A percentile compares a stretch with the other conserved stretches of the same genome.
Evolutionary conservation across 2,329 filamentous ascomycete genomes (phyloP).

Genomic region (Colletotrichum falcatum): DNA sequence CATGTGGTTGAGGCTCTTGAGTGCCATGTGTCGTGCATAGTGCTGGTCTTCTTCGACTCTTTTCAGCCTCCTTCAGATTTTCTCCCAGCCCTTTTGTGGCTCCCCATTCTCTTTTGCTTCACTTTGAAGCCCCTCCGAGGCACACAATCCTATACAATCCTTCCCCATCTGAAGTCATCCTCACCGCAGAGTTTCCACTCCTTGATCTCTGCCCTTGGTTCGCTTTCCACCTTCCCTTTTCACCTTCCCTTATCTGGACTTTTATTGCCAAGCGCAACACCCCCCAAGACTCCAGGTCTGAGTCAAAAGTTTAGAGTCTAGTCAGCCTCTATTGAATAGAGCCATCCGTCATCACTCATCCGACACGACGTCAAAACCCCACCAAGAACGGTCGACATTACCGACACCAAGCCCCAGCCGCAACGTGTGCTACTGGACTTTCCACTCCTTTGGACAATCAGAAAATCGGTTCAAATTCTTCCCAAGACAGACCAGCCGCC

Average conservation of each 20-base stretch:
- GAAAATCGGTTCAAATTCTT: slow-evolving; percentile 14
- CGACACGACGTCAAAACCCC: slow-evolving; percentile 11
- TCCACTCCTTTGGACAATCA: slow-evolving; percentile 23
- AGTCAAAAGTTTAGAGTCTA: slow-evolving; percentile 4
- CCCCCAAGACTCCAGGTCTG: not conserved
- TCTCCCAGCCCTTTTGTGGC: slow-evolving; percentile 29
- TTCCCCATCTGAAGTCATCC: slow-evolving; percentile 33
- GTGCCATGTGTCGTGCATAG: slow-evolving; percentile 15
- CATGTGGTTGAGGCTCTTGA: slow-evolving; percentile 32
- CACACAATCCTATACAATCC: slow-evolving; percentile 24
- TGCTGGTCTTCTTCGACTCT: slow-evolving; percentile 7
- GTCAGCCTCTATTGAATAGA: slow-evolving; percentile 36
- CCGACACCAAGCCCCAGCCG: slow-evolving; percentile 17
- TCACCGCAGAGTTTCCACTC: slow-evolving; percentile 26
- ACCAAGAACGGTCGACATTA: slow-evolving; percentile 2
- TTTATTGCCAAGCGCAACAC: slow-evolving; percentile 21
- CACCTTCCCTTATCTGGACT: slow-evolving; percentile 19
- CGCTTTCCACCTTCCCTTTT: slow-evolving; percentile 5
- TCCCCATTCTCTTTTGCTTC: slow-evolving; percentile 25
- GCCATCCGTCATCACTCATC: slow-evolving; percentile 9
- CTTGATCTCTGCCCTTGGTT: slow-evolving; percentile 18
- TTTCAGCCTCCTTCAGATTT: slow-evolving; percentile 27
- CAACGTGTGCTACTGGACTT: slow-evolving; percentile 2
- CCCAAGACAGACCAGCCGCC: slow-evolving; percentile 15
- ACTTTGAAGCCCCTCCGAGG: slow-evolving; percentile 26